Evolutionary conservation across 1,139 yeast genomes (phyloP).

Genomic region (Geotrichum siamense): DNA sequence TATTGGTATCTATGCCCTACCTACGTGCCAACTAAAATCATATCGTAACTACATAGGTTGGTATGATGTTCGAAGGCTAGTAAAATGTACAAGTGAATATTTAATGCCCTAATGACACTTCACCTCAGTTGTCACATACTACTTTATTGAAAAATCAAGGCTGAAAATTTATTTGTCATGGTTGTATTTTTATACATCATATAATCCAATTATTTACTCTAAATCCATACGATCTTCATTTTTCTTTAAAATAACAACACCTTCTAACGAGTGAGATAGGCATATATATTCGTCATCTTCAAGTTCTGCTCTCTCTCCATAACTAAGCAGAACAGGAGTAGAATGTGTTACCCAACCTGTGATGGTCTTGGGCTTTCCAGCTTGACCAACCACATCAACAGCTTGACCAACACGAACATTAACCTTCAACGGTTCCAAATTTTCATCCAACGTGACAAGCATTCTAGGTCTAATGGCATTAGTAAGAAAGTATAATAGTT

Average conservation of each 20-base stretch:
- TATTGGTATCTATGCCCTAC: no score
- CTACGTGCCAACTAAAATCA: no score
- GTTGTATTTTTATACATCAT: no score
- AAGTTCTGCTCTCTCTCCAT: conserved; percentile 94
- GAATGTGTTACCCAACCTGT: conserved; percentile 99
- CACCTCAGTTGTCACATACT: no score
- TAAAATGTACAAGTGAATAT: no score
- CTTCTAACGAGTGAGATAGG: conserved; percentile 77
- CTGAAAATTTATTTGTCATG: no score
- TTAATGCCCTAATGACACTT: no score
- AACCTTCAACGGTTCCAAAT: conserved; percentile 81
- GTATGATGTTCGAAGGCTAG: no score
- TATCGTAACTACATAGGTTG: no score
- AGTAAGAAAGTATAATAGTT: conserved; percentile 75
- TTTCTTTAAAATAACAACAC: conserved; percentile 85
- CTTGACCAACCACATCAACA: conserved; percentile 97
- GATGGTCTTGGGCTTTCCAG: conserved; percentile 96
- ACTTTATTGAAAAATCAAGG: no score
- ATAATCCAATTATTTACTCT: no score
- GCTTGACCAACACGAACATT: conserved; percentile 98
- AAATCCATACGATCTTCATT: conserved; percentile 81
- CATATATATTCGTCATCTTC: conserved; percentile 92
- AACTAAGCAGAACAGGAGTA: conserved; percentile 87
- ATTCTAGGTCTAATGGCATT: conserved; percentile 91
- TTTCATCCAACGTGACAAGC: conserved; percentile 87